phyloP scores from a whole-genome alignment of 257 asterid species.

The Solanum ahanhuiri region DNA sequence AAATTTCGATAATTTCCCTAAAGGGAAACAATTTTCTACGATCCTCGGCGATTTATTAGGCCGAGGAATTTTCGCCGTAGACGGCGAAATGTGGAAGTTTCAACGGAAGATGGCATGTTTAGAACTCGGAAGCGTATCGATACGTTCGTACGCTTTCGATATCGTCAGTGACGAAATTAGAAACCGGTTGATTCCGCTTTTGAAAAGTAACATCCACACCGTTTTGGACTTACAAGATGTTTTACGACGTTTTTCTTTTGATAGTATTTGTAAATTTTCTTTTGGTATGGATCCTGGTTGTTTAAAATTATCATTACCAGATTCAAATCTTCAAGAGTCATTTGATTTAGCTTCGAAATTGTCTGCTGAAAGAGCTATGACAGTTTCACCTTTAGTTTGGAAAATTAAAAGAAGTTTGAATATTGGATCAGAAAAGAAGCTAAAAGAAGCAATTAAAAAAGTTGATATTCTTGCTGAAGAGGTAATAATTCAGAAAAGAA shows the following conservation, averaged over 20 bases:
- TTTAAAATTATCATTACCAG: slow-evolving; percentile 38
- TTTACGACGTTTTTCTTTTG: slow-evolving; percentile 60
- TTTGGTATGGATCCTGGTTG: slow-evolving; percentile 74
- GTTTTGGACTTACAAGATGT: slow-evolving; percentile 65
- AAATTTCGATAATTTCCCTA: slow-evolving; percentile 55
- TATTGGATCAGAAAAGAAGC: slow-evolving; percentile 50
- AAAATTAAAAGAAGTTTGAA: slow-evolving; percentile 45
- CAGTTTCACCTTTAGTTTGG: slow-evolving; percentile 55
- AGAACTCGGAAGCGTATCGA: slow-evolving; percentile 51
- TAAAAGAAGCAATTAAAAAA: slow-evolving; percentile 36
- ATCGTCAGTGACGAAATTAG: slow-evolving; percentile 34
- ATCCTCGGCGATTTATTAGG: slow-evolving; percentile 68
- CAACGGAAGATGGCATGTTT: slow-evolving; percentile 69
- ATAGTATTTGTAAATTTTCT: slow-evolving; percentile 52
- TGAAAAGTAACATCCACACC: not conserved
- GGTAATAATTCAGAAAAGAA: slow-evolving; percentile 18
- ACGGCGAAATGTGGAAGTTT: slow-evolving; percentile 69
- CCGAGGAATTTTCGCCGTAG: slow-evolving; percentile 75
- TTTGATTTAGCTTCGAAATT: slow-evolving; percentile 65
- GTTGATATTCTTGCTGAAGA: slow-evolving; percentile 25
- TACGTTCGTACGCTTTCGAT: slow-evolving; percentile 46
- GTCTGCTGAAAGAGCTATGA: slow-evolving; percentile 63
- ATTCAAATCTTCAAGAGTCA: slow-evolving; percentile 37
- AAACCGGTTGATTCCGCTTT: slow-evolving; percentile 46
- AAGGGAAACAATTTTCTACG: slow-evolving; percentile 55